Base-by-base conservation (phyloP, 257 asterid genomes). In the Ocimum tenuiflorum region DNA sequence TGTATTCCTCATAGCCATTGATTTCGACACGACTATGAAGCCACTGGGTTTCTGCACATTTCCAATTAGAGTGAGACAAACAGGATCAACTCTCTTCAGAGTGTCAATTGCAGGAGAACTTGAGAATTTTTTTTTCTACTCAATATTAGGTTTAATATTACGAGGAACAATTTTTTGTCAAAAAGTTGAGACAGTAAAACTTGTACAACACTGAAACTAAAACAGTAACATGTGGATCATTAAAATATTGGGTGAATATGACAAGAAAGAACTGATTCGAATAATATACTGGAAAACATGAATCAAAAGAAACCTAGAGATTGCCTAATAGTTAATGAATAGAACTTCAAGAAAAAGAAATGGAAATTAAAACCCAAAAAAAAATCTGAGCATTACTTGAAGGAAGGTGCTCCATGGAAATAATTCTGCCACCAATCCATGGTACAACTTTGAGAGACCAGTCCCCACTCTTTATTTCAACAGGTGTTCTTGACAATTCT, bases 351-450 rank as follows among this genome's bases (percentile, higher is more conserved):
- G 56, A 65, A 54, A 36, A 63, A 38, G 5, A 50, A 12, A 3
- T 48, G 12, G n/a, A n/a, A n/a, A n/a, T n/a, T n/a, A n/a, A n/a
- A n/a, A n/a, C n/a, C n/a, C n/a, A 65, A 54, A 36, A 63, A 38
- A 4, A 50, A 12, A 3, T 48, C 13, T 42, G 43, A 35, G 73
- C 41, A 63, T 62, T 86, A 86, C 99, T 89, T 50, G 97, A 83
- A 60, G 97, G 97, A 69, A 86, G 73, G 80, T 94, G 97, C 74
- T 84, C 83, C 99, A 94, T 90, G 27, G 95, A 83, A 82, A 94
- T 81, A 61, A 90, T 78, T 85, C 99, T 88, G 75, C 97, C 99
- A 46, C 96, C 99, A 80, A 86, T 80, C 99, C 95, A 83, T 10
- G 99, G 96, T 33, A 94, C 97, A 45, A 90, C 81, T 83, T 88